A percentile compares a stretch with the other conserved stretches of the same genome.
Evolutionary conservation across 106 monocot species (phyloP).

Genomic region (Agapanthus africanus): DNA sequence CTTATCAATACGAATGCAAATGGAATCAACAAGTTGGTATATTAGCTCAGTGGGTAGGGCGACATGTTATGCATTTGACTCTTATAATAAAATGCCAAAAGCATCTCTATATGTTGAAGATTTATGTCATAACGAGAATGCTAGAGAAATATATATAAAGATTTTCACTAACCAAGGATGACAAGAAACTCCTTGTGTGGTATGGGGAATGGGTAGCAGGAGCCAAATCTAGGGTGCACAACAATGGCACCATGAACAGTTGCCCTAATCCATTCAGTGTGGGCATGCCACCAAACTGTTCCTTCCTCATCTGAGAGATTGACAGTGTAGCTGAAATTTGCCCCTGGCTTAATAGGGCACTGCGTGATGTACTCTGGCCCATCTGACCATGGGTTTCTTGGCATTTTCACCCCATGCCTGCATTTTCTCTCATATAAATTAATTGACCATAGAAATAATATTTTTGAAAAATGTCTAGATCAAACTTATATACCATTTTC

Average conservation of each 20-base stretch:
- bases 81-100: too few species aligned
- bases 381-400: neutral
- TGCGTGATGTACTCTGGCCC: neutral
- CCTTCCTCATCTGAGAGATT: neutral
- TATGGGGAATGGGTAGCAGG: neutral
- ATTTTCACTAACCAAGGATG: neutral
- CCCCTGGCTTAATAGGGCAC: neutral
- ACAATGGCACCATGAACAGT: conserved; percentile 4
- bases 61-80: too few species aligned
- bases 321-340: neutral
- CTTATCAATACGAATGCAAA: neutral
- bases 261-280: neutral
- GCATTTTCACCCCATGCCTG: neutral
- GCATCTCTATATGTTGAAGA: too few species aligned
- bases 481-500: too few species aligned
- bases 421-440: neutral
- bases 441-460: too few species aligned
- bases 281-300: conserved; percentile 7
- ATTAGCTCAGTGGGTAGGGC: too few species aligned
- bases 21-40: neutral
- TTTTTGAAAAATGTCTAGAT: too few species aligned
- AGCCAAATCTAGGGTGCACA: neutral
- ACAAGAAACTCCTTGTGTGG: neutral
- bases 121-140: too few species aligned
- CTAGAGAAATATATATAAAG: too few species aligned